A percentile compares a stretch with the other conserved stretches of the same genome.
phyloP scores from a whole-genome alignment of 257 asterid genomes.

The Plantago elongata region DNA sequence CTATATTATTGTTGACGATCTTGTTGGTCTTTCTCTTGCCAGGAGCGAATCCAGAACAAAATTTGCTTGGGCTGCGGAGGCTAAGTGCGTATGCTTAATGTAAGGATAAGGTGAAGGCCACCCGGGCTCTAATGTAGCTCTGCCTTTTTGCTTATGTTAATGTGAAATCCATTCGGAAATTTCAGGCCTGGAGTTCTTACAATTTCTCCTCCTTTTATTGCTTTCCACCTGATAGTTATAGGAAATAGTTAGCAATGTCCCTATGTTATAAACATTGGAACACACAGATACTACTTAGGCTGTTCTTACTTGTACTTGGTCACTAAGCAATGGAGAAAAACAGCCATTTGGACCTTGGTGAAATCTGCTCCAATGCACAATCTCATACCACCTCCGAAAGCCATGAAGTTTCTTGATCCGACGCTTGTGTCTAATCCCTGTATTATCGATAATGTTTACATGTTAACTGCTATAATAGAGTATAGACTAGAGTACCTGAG shows the following conservation, averaged over 20 bases:
- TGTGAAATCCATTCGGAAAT: constrained; percentile 46
- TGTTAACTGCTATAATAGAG: not conserved
- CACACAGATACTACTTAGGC: not conserved
- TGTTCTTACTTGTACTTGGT: constrained; percentile 48
- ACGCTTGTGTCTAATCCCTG: constrained; percentile 44
- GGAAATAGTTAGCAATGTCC: not conserved
- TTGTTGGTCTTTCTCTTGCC: too few relatives aligned
- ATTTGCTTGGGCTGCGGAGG: too few relatives aligned
- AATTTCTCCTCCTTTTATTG: constrained; percentile 38
- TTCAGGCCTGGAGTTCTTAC: constrained; percentile 46
- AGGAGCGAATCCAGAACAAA: too few relatives aligned
- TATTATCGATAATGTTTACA: not conserved
- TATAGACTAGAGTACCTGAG: not conserved
- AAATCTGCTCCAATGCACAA: constrained; percentile 56
- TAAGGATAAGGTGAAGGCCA: not conserved
- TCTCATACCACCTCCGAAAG: constrained; percentile 60
- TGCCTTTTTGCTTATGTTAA: constrained; percentile 16
- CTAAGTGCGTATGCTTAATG: not conserved
- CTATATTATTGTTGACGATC: too few relatives aligned
- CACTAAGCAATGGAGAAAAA: constrained; percentile 45
- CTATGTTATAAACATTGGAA: too few relatives aligned
- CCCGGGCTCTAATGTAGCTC: not conserved
- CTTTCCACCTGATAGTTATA: constrained; percentile 31
- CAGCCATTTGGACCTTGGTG: constrained; percentile 56
- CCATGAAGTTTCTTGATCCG: constrained; percentile 56